Percentiles rank a stretch among this genome's conserved stretches.
These are phyloP conservation scores for Mycena citricolor DNA, from an alignment of 1,284 basidiomycete species.

Conservation along the genomic window DNA sequence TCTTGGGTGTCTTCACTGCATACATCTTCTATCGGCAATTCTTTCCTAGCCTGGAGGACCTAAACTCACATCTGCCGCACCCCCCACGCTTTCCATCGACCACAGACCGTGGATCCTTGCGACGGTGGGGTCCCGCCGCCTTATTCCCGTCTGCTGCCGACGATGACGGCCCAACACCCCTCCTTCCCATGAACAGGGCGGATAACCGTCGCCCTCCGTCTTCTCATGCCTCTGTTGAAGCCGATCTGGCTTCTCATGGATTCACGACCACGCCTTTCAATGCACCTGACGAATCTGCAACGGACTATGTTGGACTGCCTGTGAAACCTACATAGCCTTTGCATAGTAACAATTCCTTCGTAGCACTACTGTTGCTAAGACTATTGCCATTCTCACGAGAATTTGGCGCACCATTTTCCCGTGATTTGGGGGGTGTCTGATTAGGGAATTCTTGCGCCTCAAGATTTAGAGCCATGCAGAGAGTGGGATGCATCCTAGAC, in stretches of 20 bases:
- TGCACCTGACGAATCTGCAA: constrained; percentile 6
- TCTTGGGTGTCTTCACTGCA: constrained; percentile 20
- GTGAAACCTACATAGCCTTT: no score
- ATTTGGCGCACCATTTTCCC: no score
- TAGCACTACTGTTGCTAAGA: no score
- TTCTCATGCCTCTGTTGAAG: constrained; percentile 13
- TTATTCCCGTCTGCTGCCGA: constrained; percentile 8
- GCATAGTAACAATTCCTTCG: no score
- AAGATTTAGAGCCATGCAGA: no score
- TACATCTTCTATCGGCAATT: constrained; percentile 26
- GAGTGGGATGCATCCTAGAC: no score
- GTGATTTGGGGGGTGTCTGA: no score
- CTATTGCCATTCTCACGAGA: no score
- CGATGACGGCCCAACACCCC: constrained; percentile 14
- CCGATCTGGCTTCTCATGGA: constrained; percentile 15
- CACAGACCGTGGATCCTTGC: constrained; percentile 3
- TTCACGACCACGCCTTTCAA: constrained; percentile 18
- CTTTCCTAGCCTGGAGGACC: constrained; percentile 25
- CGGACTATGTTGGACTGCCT: constrained; percentile 12
- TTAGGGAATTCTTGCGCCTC: no score
- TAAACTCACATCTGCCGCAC: constrained; percentile 24
- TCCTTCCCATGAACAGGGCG: constrained; percentile 17
- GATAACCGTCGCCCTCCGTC: constrained; percentile 5
- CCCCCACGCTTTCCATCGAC: constrained; percentile 15
- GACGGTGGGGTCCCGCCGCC: neutral